Evolutionary conservation across 306 rosid species (phyloP).

Genomic region (Psophocarpus tetragonolobus): DNA sequence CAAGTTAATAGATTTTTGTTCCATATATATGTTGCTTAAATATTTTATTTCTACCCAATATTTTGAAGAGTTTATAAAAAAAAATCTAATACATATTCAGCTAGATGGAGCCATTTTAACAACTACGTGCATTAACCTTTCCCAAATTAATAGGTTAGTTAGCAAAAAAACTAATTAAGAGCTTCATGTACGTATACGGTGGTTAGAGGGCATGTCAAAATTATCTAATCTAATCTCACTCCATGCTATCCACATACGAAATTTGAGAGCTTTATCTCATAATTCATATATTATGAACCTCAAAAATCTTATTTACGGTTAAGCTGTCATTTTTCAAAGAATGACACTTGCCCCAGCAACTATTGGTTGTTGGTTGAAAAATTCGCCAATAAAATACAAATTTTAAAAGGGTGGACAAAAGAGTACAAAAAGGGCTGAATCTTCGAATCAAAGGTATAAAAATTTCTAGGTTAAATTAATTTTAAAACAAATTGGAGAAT

Average conservation of each 20-base stretch:
- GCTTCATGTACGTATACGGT: neutral
- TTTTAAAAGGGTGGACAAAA: neutral
- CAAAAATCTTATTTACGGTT: neutral
- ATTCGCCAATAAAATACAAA: neutral
- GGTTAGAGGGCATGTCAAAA: slow-evolving; percentile 1
- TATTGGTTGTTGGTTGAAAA: neutral
- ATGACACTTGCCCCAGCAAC: slow-evolving; percentile 8
- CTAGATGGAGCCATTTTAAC: slow-evolving; percentile 10
- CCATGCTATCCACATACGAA: slow-evolving; percentile 8
- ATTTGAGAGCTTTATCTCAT: neutral
- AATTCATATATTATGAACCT: neutral
- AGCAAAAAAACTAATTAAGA: neutral
- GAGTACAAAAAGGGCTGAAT: neutral
- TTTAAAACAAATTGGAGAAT: neutral
- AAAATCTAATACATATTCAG: neutral
- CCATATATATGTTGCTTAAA: no score
- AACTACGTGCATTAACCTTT: neutral
- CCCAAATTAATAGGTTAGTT: neutral
- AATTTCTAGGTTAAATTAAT: neutral
- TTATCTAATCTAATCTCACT: neutral
- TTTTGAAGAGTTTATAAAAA: no score
- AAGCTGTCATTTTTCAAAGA: slow-evolving; percentile 25
- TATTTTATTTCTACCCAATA: no score
- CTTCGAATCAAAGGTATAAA: neutral
- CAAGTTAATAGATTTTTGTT: no score